Conservation (phyloP, 331 rosid species). For the Prunus yedoensis region DNA sequence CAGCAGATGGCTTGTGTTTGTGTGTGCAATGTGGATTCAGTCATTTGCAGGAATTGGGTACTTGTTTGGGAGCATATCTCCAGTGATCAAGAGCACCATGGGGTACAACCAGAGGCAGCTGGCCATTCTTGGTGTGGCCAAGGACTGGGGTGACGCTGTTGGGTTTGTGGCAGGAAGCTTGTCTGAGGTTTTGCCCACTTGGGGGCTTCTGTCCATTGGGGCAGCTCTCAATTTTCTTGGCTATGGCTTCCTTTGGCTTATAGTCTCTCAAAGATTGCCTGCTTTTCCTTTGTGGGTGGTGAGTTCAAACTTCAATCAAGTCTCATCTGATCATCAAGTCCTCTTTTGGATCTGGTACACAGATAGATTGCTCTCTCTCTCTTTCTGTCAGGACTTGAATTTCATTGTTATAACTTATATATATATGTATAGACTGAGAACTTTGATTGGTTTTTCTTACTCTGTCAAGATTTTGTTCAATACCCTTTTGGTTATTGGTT, state of each 20-base stretch:
- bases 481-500: neutral
- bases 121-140: slow-evolving; percentile 64
- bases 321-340: slow-evolving; percentile 10
- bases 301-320: slow-evolving; percentile 31
- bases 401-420: neutral
- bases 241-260: slow-evolving; percentile 76
- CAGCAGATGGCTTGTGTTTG: slow-evolving; percentile 82
- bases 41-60: slow-evolving; percentile 73
- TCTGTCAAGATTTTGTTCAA: neutral
- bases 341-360: slow-evolving; percentile 3
- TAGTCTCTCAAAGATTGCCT: slow-evolving; percentile 50
- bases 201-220: slow-evolving; percentile 54
- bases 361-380: neutral
- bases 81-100: slow-evolving; percentile 70
- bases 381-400: neutral
- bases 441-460: neutral
- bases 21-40: slow-evolving; percentile 77
- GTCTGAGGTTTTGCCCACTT: slow-evolving; percentile 46
- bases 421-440: neutral
- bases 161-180: slow-evolving; percentile 69
- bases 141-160: slow-evolving; percentile 77
- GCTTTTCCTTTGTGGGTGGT: slow-evolving; percentile 73
- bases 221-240: slow-evolving; percentile 58
- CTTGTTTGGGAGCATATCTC: slow-evolving; percentile 88
- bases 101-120: slow-evolving; percentile 71